Evolutionary conservation across 768 basidiomycete species (phyloP).

Genomic region (Dentipellis sp.): DNA sequence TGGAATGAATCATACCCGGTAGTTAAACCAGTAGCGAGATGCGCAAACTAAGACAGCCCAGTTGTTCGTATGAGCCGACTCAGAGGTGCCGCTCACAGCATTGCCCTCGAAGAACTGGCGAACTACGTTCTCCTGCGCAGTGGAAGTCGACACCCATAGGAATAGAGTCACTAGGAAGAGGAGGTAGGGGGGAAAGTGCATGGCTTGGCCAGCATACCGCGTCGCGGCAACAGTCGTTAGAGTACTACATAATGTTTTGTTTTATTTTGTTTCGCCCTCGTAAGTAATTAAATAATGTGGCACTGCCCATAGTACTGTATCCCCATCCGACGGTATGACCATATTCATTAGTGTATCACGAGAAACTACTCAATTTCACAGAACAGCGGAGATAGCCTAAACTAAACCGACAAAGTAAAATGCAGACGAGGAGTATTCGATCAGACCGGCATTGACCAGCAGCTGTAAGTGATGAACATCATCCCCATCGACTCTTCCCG

Average conservation of each 20-base stretch:
- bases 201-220: neutral
- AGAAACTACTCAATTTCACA: neutral
- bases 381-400: neutral
- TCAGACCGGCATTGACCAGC: neutral
- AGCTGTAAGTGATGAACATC: neutral
- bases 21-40: constrained; percentile 98
- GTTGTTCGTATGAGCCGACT: constrained; percentile 76
- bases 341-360: no score
- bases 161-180: neutral
- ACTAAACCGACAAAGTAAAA: neutral
- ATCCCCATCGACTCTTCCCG: neutral
- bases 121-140: neutral
- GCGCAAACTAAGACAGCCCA: constrained; percentile 97
- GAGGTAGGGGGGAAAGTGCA: neutral
- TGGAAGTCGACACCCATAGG: neutral
- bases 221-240: neutral
- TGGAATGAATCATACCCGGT: constrained; percentile 53
- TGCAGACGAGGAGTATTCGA: neutral
- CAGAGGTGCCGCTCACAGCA: constrained; percentile 5
- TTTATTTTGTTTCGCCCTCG: neutral
- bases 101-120: constrained; percentile 2
- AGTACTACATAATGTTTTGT: neutral
- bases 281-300: neutral
- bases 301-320: no score
- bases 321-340: no score